These are phyloP conservation scores for Sphaerulina vaccinii DNA, from an alignment of 2,329 filamentous ascomycete genomes.

Conservation along the genomic window DNA sequence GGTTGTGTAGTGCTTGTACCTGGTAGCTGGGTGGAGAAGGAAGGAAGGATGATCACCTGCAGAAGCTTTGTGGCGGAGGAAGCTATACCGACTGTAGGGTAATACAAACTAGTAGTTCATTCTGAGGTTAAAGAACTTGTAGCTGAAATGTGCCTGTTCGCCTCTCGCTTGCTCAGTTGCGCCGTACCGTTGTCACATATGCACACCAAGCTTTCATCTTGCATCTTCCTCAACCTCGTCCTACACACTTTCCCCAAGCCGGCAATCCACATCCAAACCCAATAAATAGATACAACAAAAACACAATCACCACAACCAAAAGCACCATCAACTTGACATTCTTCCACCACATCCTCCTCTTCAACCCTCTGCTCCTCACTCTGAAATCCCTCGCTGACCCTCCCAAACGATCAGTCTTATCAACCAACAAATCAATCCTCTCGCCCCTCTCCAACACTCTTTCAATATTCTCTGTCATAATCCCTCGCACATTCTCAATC, in stretches of 20 bases:
- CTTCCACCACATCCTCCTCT: conserved; percentile 99
- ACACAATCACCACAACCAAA: conserved; percentile 67
- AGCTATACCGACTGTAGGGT: no score
- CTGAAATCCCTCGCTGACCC: conserved; percentile 88
- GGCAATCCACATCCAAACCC: conserved; percentile 72
- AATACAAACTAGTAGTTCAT: no score
- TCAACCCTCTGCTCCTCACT: conserved; percentile 78
- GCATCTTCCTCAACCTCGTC: conserved; percentile 13
- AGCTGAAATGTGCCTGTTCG: no score
- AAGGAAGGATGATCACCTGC: no score
- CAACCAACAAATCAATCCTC: conserved; percentile 87
- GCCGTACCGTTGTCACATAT: not conserved
- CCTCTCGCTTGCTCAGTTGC: not conserved
- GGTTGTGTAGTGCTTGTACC: no score
- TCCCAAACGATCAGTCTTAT: conserved; percentile 92
- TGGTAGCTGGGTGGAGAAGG: no score
- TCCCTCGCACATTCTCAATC: conserved; percentile 86
- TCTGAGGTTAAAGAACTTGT: no score
- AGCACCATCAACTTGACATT: conserved; percentile 93
- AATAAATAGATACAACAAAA: conserved; percentile 68
- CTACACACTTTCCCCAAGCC: conserved; percentile 37
- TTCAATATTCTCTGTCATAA: conserved; percentile 96
- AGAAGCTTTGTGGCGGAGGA: no score
- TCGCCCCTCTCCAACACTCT: conserved; percentile 84
- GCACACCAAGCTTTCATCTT: not conserved